Base-by-base conservation (phyloP, 345 rosid species). In the Cardamine resedifolia region DNA sequence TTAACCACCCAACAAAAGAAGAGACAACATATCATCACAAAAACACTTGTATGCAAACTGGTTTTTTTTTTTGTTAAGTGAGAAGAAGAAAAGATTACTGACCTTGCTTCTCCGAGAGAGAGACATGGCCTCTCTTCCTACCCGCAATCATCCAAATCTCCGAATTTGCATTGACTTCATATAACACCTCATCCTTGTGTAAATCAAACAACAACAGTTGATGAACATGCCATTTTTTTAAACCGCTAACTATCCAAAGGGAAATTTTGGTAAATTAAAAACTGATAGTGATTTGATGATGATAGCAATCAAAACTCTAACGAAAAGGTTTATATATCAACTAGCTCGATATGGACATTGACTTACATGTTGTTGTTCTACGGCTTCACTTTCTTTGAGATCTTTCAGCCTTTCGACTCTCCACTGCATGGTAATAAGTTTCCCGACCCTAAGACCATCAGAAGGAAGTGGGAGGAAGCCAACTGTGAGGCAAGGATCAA, bases 81-180 rank as follows among this genome's bases (percentile, higher is more conserved):
- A 36, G 38, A 16, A 64, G 60, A 62, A 53, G 53, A 58, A 72
- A 44, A 10, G 0, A 65, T 27, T 30, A 44, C 57, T 43, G 66
- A 91, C 96, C 98, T 91, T 85, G 89, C 63, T 87, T 74, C 18
- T 77, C 77, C 11, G 92, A 84, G 23, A 95, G 90, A 44, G 87
- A 84, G 68, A 87, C 82, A 63, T 88, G 82, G 51, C 99, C 99
- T 73, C 96, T 86, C 80, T 91, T 95, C 82, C 98, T 84, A 58
- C 99, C 99, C 36, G 99, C 96, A 67, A 91, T 87, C 99, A 95
- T 95, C 99, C 99, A 95, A 70, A 81, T 90, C 64, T 82, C 82
- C 4, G 87, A 77, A 75, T 86, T 85, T 56, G 92, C 96, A 79
- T 77, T 79, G 33, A 95, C 90, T 84, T 95, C 98, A 58, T 86